A percentile compares a stretch with the other conserved stretches of the same genome.
Evolutionary conservation across 2,329 filamentous ascomycete species (phyloP).

Genomic region (Aspergillus sp.): DNA sequence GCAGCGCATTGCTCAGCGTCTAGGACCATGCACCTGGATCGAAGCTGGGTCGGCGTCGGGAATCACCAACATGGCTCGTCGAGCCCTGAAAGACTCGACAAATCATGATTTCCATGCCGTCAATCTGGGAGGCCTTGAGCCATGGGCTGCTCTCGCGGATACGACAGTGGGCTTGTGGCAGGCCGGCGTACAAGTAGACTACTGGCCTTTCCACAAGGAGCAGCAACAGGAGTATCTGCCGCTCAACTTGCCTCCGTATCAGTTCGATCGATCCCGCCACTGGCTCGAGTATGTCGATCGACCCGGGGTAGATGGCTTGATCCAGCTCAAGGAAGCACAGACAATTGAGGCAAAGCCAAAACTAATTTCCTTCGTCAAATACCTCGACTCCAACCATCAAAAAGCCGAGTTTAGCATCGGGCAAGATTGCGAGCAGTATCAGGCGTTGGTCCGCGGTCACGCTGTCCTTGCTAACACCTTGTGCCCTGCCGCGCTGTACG

Average conservation of each 20-base stretch:
- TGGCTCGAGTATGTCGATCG: slow-evolving; percentile 13
- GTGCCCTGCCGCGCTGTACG: background rate
- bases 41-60: background rate
- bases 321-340: too few species aligned
- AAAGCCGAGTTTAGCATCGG: background rate
- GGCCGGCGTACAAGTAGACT: slow-evolving; percentile 1
- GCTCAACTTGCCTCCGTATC: background rate
- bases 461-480: background rate
- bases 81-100: background rate
- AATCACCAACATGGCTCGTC: background rate
- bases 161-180: slow-evolving; percentile 22
- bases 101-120: background rate
- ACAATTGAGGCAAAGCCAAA: background rate
- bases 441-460: background rate
- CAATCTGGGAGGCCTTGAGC: background rate
- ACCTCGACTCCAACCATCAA: background rate
- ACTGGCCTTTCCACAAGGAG: slow-evolving; percentile 8
- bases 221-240: slow-evolving; percentile 21
- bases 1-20: background rate
- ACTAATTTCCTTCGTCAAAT: background rate
- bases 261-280: background rate
- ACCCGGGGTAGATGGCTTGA: background rate
- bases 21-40: background rate
- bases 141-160: slow-evolving; percentile 21
- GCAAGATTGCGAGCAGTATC: background rate